Percentiles rank a stretch among this genome's conserved stretches.
phyloP scores from a whole-genome alignment of 1,139 yeast genomes.

The Meyerozyma smithsonii region DNA sequence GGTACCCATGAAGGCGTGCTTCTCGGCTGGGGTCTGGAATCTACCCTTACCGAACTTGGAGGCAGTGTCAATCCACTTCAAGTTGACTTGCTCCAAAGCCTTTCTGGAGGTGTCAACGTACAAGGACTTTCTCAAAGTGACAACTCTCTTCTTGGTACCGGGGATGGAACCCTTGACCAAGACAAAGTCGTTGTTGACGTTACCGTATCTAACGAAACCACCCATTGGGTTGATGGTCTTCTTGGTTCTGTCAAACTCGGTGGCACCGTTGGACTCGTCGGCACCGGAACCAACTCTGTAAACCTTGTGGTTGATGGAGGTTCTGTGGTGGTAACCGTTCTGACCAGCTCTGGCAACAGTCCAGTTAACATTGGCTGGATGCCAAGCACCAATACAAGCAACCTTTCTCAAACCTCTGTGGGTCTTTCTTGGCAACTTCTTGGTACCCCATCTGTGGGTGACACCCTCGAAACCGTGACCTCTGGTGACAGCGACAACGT shows the following conservation, averaged over 20 bases:
- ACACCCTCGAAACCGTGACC: constrained; percentile 99
- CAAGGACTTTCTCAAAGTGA: constrained; percentile 97
- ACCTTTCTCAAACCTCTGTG: constrained; percentile 99
- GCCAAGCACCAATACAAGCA: constrained; percentile 99
- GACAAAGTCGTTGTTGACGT: constrained; percentile 94
- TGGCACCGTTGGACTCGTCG: constrained; percentile 91
- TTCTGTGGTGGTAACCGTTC: constrained; percentile 99
- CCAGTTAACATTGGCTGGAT: constrained; percentile 99
- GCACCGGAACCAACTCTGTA: constrained; percentile 98
- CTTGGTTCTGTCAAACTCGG: constrained; percentile 98
- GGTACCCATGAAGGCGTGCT: constrained; percentile 99
- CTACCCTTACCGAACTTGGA: constrained; percentile 99
- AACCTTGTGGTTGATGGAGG: constrained; percentile 99
- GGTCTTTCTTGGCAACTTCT: constrained; percentile 99
- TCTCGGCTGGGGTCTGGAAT: constrained; percentile 99
- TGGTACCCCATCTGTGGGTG: constrained; percentile 99
- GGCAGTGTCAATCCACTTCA: constrained; percentile 99
- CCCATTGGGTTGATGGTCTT: constrained; percentile 99
- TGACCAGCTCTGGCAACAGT: constrained; percentile 99
- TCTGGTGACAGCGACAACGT: constrained; percentile 98
- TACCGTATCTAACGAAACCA: constrained; percentile 99
- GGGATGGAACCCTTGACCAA: constrained; percentile 98
- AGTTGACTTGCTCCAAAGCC: constrained; percentile 93
- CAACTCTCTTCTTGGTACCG: constrained; percentile 99
- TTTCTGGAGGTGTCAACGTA: constrained; percentile 97